A percentile compares a stretch with the other conserved stretches of the same genome.
phyloP scores from a whole-genome alignment of 179 eudicot species.

The Silene noctiflora region DNA sequence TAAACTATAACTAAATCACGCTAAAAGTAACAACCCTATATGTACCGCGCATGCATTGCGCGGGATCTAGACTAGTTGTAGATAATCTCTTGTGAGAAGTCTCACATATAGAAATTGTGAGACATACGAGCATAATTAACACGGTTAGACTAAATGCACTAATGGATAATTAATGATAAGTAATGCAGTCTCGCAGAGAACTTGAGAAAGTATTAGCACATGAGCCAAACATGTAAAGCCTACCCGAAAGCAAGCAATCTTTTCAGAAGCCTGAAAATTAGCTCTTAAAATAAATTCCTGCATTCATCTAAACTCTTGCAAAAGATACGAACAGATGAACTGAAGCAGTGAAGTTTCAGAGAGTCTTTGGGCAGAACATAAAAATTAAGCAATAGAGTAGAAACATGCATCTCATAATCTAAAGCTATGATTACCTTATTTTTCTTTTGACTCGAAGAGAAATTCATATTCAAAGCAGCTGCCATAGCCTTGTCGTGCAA shows the following conservation, averaged over 20 bases:
- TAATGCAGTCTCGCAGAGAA: neutral
- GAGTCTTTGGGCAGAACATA: neutral
- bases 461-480: conserved; percentile 62
- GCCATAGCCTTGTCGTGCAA: conserved; percentile 84
- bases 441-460: conserved; percentile 46
- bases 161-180: no score
- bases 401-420: neutral
- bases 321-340: neutral
- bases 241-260: neutral
- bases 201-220: conserved; percentile 7
- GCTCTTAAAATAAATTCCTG: neutral
- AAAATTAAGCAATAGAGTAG: neutral
- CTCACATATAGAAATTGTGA: neutral
- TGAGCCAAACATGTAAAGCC: conserved; percentile 10
- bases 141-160: no score
- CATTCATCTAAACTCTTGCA: neutral
- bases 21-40: no score
- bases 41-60: no score
- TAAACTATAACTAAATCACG: no score
- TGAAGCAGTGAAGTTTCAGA: neutral
- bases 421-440: conserved; percentile 47
- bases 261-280: neutral
- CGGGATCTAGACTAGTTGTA: no score
- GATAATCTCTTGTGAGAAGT: neutral
- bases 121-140: no score